Evolutionary conservation across 768 basidiomycete species (phyloP).

Genomic region (Trametopsis cervina): DNA sequence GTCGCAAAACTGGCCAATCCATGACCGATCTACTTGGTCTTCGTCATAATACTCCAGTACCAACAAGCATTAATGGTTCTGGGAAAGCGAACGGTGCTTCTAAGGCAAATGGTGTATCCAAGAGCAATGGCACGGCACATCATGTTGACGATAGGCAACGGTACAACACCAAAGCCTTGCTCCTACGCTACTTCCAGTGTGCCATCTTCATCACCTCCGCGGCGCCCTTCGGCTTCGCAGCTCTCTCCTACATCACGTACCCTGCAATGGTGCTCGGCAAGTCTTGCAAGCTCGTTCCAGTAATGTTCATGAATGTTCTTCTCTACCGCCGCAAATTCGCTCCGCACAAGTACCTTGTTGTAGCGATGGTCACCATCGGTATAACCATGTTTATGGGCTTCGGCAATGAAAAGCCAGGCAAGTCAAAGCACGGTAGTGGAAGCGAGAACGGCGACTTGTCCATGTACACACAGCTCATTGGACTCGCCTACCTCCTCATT

Average conservation of each 20-base stretch:
- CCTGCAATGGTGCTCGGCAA: conserved; percentile 99
- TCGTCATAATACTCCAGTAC: conserved; percentile 23
- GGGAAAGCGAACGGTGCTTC: conserved; percentile 30
- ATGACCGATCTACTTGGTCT: conserved; percentile 59
- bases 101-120: conserved; percentile 22
- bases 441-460: conserved; percentile 30
- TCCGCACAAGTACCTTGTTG: conserved; percentile 92
- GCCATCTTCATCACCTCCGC: conserved; percentile 84
- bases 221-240: conserved; percentile 93
- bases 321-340: conserved; percentile 92
- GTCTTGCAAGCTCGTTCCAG: conserved; percentile 98
- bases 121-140: conserved; percentile 21
- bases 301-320: conserved; percentile 95
- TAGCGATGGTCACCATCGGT: conserved; percentile 83
- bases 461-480: conserved; percentile 58
- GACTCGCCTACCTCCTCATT: conserved; percentile 67
- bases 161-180: conserved; percentile 37
- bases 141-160: conserved; percentile 18
- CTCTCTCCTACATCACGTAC: conserved; percentile 93
- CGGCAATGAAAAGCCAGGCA: conserved; percentile 49
- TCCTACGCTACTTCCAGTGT: conserved; percentile 75
- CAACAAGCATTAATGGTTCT: too few species aligned
- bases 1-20: conserved; percentile 47
- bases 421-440: conserved; percentile 21
- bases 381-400: conserved; percentile 94